Evolutionary conservation across 2,329 filamentous ascomycete species (phyloP).

Genomic region (Dryadomyces quercivorus): DNA sequence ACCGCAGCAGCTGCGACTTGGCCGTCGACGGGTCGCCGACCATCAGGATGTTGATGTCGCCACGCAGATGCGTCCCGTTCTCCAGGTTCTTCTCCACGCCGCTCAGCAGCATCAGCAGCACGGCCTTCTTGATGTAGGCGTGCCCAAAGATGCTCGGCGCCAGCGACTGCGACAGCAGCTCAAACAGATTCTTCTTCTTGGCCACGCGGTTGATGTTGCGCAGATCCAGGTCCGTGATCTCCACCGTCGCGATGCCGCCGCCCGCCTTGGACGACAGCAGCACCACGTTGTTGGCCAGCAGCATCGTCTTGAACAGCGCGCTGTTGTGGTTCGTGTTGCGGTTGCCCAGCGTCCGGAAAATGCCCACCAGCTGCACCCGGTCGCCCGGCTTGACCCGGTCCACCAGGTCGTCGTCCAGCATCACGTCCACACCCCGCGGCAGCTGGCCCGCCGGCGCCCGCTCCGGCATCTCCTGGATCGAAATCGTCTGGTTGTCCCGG

Average conservation of each 20-base stretch:
- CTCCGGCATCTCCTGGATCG: slow-evolving; percentile 98
- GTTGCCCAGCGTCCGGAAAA: slow-evolving; percentile 88
- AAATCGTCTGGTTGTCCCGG: slow-evolving; percentile 92
- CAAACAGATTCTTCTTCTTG: slow-evolving; percentile 89
- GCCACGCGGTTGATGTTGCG: slow-evolving; percentile 97
- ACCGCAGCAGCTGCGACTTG: slow-evolving; percentile 94
- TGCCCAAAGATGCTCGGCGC: slow-evolving; percentile 96
- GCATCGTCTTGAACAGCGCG: slow-evolving; percentile 85
- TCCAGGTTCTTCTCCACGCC: slow-evolving; percentile 98
- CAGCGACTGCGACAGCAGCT: slow-evolving; percentile 83
- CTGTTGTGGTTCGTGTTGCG: slow-evolving; percentile 83
- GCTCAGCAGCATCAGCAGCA: slow-evolving; percentile 85
- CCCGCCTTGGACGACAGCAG: slow-evolving; percentile 92
- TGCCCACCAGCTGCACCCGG: slow-evolving; percentile 91
- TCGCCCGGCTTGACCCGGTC: slow-evolving; percentile 93
- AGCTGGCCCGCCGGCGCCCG: slow-evolving; percentile 89
- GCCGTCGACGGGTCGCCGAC: slow-evolving; percentile 97
- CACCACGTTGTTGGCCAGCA: slow-evolving; percentile 91
- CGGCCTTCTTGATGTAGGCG: slow-evolving; percentile 95
- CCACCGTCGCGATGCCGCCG: slow-evolving; percentile 80
- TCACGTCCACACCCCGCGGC: slow-evolving; percentile 88
- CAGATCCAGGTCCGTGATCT: slow-evolving; percentile 92
- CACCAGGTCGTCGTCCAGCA: slow-evolving; percentile 91
- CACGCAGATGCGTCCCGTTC: slow-evolving; percentile 93
- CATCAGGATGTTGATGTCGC: slow-evolving; percentile 99